Evolutionary conservation across 2,329 filamentous ascomycete species (phyloP), one percentile per base, ranked within the genome.

Genomic region (Sclerotinia subarctica): DNA sequence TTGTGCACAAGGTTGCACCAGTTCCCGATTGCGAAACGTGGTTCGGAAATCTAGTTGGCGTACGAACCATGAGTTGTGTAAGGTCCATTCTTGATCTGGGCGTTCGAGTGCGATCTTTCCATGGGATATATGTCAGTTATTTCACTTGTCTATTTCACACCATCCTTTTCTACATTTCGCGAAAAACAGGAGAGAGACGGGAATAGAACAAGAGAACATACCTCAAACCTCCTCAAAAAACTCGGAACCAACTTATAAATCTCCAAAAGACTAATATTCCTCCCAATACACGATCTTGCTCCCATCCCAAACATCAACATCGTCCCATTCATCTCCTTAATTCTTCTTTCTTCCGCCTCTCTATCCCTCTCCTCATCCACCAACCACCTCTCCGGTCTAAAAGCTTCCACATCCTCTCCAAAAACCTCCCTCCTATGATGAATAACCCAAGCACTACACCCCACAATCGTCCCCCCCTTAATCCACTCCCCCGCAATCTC

Each of bases 231-330:
- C 75, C 88, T 80, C 77, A 92, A 76, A 74, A 92, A 74, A 66
- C 80, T 84, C 52, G 86, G 86, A 32, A 88, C 83, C 59, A 88
- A 74, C 80, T 88, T 88, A 77, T 88, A 88, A 68, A 88, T 86
- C 80, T 88, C 86, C 73, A 88, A 72, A 73, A 88, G 72, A 69
- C 84, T 86, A 59, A 88, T 88, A 69, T 88, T 88, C 82, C 87
- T 88, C 56, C 90, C 90, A 79, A 82, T 90, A 73, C 90, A 92
- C 1, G 90, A 91, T 73, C 89, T 80, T 15, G 86, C 84, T 0
- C 90, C 90, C 78, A 89, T 89, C 1, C 90, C 90, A 77, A 92
- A 92, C 72, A 91, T 88, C 76, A 91, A 82, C 87, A 91, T 88
- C n/a, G 82, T 83, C 0, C 85, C 86, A 73, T 87, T 87, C 89